Evolutionary conservation across 2,329 filamentous ascomycete species (phyloP), one percentile per base, ranked within the genome.

Genomic region (Penicillium sp.): DNA sequence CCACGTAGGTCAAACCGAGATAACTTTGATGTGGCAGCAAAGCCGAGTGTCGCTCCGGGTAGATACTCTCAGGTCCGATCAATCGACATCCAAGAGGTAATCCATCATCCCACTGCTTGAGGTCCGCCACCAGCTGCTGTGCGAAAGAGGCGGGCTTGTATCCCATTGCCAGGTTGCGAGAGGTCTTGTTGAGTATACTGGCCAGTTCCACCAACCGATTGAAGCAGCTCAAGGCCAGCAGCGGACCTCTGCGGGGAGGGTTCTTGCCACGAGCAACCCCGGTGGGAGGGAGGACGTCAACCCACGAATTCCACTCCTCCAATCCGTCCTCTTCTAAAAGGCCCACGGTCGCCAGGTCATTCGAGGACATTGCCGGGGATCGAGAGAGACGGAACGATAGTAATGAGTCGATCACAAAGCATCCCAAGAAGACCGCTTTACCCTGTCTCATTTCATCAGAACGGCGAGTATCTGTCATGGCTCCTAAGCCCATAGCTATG

Each of bases 261-360:
- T 65, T 69, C 25, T 65, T 68, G 5, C 58, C 61, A 26, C 67
- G 62, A n/a, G 60, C 47, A 51, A 61, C 62, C n/a, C 65, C 69
- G 25, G 48, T 70, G 31, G 59, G 71, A 62, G 64, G 73, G 61
- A 75, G 54, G 12, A 74, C 69, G 42, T 85, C 82, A 4, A 77
- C 76, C 88, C 88, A 91, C 0, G 85, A 84, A 57, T 88, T 85
- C 88, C 88, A 90, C 71, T 90, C 87, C 64, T 90, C 88, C 15
- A 87, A 73, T 1, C 86, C 86, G 60, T 89, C 85, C 67, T 89
- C 86, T 37, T 84, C 78, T 6, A 89, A 71, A 4, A 76, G 70
- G 9, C 80, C 79, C n/a, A 79, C 68, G 25, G 72, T 67, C 22
- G 75, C 69, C 31, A 83, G 68, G 54, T 84, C 80, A 11, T 77